Percentiles rank a stretch among this genome's conserved stretches.
These are phyloP conservation scores for Immersiporthe knoxdaviesiana DNA, from an alignment of 2,329 filamentous ascomycete species.

Conservation along the genomic window DNA sequence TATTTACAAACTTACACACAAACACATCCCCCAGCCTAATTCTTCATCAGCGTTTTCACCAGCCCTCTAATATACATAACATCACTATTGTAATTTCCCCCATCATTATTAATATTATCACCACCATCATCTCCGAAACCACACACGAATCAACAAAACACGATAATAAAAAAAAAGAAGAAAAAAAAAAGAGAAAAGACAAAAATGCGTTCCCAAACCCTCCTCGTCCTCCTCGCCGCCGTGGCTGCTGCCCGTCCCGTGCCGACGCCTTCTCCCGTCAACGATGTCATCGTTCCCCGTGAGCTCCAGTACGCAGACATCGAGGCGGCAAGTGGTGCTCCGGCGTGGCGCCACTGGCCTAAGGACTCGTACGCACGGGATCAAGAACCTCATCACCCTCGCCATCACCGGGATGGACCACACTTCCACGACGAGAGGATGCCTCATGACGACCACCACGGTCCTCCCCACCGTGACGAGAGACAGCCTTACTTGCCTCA, in stretches of 20 bases:
- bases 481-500: background rate
- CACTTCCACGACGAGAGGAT: background rate
- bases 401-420: slow-evolving; percentile 3
- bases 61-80: background rate
- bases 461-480: background rate
- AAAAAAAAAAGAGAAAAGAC: background rate
- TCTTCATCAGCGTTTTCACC: background rate
- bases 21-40: background rate
- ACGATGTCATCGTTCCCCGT: background rate
- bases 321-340: background rate
- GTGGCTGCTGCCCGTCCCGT: slow-evolving; percentile 13
- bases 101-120: background rate
- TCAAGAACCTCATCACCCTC: background rate
- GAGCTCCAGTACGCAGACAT: slow-evolving; percentile 17
- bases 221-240: slow-evolving; percentile 13
- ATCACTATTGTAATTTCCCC: background rate
- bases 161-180: background rate
- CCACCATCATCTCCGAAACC: background rate
- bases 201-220: slow-evolving; percentile 9
- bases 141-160: background rate
- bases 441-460: background rate
- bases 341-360: background rate
- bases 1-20: background rate
- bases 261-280: background rate
- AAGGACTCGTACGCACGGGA: slow-evolving; percentile 1